These are phyloP conservation scores for Plenodomus biglobosus DNA, from an alignment of 2,329 filamentous ascomycete species.

Conservation along the genomic window DNA sequence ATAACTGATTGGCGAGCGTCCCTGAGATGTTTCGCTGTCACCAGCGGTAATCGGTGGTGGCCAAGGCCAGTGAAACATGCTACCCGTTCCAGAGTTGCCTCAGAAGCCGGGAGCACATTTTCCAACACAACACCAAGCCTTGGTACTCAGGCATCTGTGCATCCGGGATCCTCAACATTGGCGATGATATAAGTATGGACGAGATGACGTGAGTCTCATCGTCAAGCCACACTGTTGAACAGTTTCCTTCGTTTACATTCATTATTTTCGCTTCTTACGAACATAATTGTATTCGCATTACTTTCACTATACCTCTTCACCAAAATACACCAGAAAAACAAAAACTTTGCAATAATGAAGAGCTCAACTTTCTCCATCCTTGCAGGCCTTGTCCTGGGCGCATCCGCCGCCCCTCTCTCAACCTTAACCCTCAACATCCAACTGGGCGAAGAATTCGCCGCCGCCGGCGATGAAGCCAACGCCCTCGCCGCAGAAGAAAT, in stretches of 20 bases:
- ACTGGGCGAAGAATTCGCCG: constrained; percentile 9
- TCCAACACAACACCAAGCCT: constrained; percentile 22
- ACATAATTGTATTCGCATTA: constrained; percentile 1
- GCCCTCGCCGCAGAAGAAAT: constrained; percentile 16
- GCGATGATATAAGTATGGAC: constrained; percentile 2
- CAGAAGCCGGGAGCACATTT: constrained; percentile 14
- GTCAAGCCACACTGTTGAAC: constrained; percentile 29
- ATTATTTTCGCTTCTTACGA: constrained; percentile 11
- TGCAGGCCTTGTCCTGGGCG: constrained; percentile 13
- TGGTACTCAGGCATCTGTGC: constrained; percentile 16
- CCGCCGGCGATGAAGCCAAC: neutral
- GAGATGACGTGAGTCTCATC: neutral
- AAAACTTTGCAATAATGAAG: constrained; percentile 20
- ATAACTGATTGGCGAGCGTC: neutral
- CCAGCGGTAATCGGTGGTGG: neutral
- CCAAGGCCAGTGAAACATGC: constrained; percentile 19
- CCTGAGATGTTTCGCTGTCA: neutral
- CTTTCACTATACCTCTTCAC: constrained; percentile 5
- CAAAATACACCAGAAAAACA: neutral
- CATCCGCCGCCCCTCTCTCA: constrained; percentile 15
- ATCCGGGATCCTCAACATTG: neutral
- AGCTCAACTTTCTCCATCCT: constrained; percentile 10
- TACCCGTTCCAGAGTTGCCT: constrained; percentile 19
- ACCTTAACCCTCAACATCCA: constrained; percentile 24
- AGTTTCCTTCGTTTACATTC: constrained; percentile 22